phyloP scores from a whole-genome alignment of 257 asterid genomes.

The Solanum lycopersicoides region DNA sequence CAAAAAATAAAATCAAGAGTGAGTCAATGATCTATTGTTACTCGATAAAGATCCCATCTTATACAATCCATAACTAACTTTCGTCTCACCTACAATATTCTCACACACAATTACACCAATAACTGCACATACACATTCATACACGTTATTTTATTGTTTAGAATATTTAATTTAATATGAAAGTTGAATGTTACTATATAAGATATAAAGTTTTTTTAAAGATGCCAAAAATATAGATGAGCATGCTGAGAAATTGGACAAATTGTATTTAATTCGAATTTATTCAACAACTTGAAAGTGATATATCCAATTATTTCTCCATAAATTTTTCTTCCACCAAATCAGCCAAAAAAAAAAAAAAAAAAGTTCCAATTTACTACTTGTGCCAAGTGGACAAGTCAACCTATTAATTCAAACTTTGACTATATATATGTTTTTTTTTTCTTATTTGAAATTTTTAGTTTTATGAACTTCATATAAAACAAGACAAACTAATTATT shows the following conservation, averaged over 20 bases:
- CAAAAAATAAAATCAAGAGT: too few species aligned
- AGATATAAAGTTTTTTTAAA: background rate
- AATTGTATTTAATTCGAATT: background rate
- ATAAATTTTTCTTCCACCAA: background rate
- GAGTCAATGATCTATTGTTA: background rate
- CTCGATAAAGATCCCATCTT: background rate
- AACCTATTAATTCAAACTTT: background rate
- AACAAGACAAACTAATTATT: background rate
- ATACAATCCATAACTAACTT: background rate
- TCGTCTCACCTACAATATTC: background rate
- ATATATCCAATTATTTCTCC: background rate
- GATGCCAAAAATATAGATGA: background rate
- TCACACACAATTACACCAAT: background rate
- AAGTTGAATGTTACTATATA: background rate
- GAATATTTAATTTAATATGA: background rate
- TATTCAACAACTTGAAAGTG: background rate
- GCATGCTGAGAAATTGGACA: background rate
- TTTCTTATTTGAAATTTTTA: background rate
- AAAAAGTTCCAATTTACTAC: background rate
- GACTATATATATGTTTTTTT: background rate
- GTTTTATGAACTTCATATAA: background rate
- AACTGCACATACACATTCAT: background rate
- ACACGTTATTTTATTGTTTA: background rate
- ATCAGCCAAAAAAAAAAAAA: background rate
- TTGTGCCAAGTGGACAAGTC: background rate